A percentile compares a stretch with the other conserved stretches of the same genome.
Conservation (phyloP, 208 protist genomes). For the Acanthamoeba lenticulata region DNA sequence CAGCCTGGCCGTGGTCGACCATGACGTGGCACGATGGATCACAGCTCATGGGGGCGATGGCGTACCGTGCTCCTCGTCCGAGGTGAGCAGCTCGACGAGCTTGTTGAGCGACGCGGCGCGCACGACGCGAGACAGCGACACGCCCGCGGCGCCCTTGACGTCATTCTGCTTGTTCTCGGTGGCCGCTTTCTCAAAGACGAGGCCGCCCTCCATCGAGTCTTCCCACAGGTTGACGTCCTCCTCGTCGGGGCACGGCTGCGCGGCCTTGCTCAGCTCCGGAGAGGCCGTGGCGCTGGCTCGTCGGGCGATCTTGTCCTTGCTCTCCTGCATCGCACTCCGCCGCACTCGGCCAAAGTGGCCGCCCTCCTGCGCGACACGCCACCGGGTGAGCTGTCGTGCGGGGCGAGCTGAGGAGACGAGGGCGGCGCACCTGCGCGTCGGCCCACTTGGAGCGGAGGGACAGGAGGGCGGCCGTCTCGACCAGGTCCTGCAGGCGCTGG, state of each 20-base stretch:
- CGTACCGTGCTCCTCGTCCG: not conserved
- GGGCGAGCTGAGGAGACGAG: too few relatives aligned
- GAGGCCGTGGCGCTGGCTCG: not conserved
- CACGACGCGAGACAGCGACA: not conserved
- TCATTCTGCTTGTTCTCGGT: not conserved
- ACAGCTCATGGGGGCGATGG: not conserved
- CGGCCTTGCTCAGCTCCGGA: not conserved
- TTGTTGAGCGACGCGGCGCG: constrained; percentile 51
- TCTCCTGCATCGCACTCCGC: not conserved
- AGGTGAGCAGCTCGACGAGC: constrained; percentile 46
- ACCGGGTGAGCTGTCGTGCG: too few relatives aligned
- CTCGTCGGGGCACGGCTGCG: not conserved
- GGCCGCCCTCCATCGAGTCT: not conserved
- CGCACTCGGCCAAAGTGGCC: not conserved
- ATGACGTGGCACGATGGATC: not conserved
- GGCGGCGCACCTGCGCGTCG: too few relatives aligned
- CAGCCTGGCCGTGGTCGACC: not conserved
- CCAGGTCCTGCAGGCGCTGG: not conserved
- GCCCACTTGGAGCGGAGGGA: not conserved
- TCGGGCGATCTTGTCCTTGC: not conserved
- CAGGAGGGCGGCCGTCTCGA: not conserved
- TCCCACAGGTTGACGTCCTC: not conserved
- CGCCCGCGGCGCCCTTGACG: not conserved
- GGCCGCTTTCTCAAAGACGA: not conserved
- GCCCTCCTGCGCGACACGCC: not conserved